A percentile compares a stretch with the other conserved stretches of the same genome.
Evolutionary conservation across 805 yeast genomes (phyloP).

Genomic region (Yamadazyma endophytica): DNA sequence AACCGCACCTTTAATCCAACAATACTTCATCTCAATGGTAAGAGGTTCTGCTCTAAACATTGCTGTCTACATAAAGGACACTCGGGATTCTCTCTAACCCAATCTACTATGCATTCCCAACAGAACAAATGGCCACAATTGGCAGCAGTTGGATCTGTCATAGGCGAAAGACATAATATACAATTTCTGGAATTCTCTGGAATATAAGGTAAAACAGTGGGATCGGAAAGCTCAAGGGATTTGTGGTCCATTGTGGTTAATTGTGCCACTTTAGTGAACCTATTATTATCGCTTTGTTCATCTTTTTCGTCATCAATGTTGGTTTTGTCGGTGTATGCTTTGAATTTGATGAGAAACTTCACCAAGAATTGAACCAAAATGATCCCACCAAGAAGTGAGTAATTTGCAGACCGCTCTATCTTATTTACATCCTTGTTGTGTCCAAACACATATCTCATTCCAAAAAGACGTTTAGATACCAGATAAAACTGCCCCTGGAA

Average conservation of each 20-base stretch:
- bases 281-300: slow-evolving; percentile 8
- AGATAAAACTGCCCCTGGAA: slow-evolving; percentile 80
- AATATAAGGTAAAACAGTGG: slow-evolving; percentile 56
- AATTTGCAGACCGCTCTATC: slow-evolving; percentile 50
- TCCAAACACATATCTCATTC: slow-evolving; percentile 74
- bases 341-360: slow-evolving; percentile 34
- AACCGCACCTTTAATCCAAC: too few relatives aligned
- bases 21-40: slow-evolving; percentile 53
- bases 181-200: slow-evolving; percentile 71
- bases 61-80: slow-evolving; percentile 88
- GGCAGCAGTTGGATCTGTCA: slow-evolving; percentile 81
- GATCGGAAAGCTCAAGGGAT: slow-evolving; percentile 49
- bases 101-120: slow-evolving; percentile 85
- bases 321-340: slow-evolving; percentile 19
- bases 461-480: slow-evolving; percentile 70
- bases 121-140: slow-evolving; percentile 92
- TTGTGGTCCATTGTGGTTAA: slow-evolving; percentile 2
- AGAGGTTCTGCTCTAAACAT: slow-evolving; percentile 56
- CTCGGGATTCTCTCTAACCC: slow-evolving; percentile 84
- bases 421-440: slow-evolving; percentile 47
- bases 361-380: slow-evolving; percentile 51
- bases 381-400: slow-evolving; percentile 68
- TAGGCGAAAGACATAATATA: slow-evolving; percentile 75
- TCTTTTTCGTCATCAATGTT: slow-evolving; percentile 10
- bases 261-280: slow-evolving; percentile 5